phyloP scores from a whole-genome alignment of 306 rosid genomes.

The Rosa chinensis region DNA sequence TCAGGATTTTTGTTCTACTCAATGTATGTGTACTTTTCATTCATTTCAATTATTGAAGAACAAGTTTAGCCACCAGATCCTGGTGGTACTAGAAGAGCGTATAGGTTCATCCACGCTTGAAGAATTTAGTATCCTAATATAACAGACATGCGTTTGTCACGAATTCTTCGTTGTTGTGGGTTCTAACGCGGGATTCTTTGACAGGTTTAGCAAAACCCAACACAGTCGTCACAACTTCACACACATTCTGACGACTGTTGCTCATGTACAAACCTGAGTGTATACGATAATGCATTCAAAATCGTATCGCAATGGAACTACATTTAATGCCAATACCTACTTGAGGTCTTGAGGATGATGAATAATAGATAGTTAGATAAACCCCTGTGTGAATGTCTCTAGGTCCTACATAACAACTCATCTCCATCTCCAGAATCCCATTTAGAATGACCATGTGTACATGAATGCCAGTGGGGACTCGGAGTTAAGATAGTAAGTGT shows the following conservation, averaged over 20 bases:
- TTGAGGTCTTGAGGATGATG: background rate
- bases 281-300: background rate
- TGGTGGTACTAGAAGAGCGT: background rate
- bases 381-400: background rate
- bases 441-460: background rate
- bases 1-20: background rate
- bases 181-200: too few relatives aligned
- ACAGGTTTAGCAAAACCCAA: background rate
- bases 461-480: background rate
- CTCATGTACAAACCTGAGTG: background rate
- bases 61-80: background rate
- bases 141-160: too few relatives aligned
- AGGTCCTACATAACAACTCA: background rate
- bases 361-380: background rate
- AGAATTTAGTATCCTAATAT: too few relatives aligned
- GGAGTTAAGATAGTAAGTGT: background rate
- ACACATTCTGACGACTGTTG: background rate
- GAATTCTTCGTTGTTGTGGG: too few relatives aligned
- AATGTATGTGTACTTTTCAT: background rate
- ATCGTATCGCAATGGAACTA: background rate
- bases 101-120: background rate
- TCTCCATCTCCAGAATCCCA: background rate
- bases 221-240: background rate
- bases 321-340: background rate
- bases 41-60: background rate